Evolutionary conservation across 495 filamentous ascomycete genomes (phyloP).

Genomic region (Neurospora tetrasperma): DNA sequence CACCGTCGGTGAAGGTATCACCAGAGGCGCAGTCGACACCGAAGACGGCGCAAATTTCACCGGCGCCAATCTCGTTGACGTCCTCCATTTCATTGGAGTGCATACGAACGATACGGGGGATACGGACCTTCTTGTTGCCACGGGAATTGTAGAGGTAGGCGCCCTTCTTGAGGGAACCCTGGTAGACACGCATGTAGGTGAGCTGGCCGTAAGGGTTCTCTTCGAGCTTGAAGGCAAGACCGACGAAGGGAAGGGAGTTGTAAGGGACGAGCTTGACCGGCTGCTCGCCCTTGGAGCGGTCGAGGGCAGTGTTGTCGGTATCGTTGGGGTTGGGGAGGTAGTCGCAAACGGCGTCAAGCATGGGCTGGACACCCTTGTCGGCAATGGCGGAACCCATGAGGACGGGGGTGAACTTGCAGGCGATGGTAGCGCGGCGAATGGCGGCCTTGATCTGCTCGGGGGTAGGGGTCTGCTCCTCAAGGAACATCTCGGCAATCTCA

Average conservation of each 20-base stretch:
- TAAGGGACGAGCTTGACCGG: conserved; percentile 83
- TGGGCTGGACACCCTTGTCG: conserved; percentile 91
- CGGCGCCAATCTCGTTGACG: conserved; percentile 78
- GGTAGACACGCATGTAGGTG: conserved; percentile 98
- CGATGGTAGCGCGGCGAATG: conserved; percentile 79
- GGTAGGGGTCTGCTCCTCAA: conserved; percentile 73
- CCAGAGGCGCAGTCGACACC: conserved; percentile 97
- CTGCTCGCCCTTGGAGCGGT: conserved; percentile 65
- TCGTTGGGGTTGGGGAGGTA: conserved; percentile 90
- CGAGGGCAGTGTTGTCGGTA: conserved; percentile 82
- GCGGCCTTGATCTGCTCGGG: conserved; percentile 76
- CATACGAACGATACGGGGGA: conserved; percentile 97
- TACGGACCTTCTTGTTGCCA: conserved; percentile 89
- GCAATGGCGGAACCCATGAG: conserved; percentile 93
- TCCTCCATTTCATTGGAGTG: conserved; percentile 99
- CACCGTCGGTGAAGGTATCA: conserved; percentile 95
- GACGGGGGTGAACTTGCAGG: conserved; percentile 86
- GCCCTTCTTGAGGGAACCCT: conserved; percentile 82
- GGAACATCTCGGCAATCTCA: conserved; percentile 92
- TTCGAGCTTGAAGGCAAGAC: conserved; percentile 97
- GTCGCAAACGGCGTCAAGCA: conserved; percentile 94
- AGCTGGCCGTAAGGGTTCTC: conserved; percentile 98
- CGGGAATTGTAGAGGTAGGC: conserved; percentile 88
- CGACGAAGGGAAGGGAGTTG: conserved; percentile 86
- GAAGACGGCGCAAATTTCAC: conserved; percentile 98